Evolutionary conservation across 2,329 filamentous ascomycete genomes (phyloP), one percentile per base, ranked within the genome.

Genomic region (Trichophyton simii): DNA sequence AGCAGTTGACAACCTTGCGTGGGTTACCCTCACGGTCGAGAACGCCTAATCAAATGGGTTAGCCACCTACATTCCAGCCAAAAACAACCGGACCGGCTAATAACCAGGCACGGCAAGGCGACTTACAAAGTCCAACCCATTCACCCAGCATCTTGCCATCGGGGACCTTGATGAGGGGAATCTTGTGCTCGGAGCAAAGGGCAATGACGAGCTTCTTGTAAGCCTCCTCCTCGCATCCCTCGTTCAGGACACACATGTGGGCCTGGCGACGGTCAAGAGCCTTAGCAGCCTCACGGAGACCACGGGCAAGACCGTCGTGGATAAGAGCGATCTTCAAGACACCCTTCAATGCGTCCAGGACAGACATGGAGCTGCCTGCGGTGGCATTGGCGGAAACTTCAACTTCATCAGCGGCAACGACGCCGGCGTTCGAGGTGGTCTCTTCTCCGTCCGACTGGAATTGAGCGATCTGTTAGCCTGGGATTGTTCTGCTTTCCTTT

Each of bases 1-100:
- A 97, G 91, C 94, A 99, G 89, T 99, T 99, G 83, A 99, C 94
- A 71, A 99, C 92, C 88, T 99, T 99, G 81, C 94, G 89, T 75
- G 94, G 91, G 81, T 99, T 99, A 73, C 94, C 94, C 82, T 99
- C 94, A 76, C 94, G 92, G 83, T 99, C 94, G 74, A 99, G 87
- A 72, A 96, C 91, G 82, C 92, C 92, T 96, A 65, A 63, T 41
- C 48, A 52, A 52, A 20, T 2, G 38, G 60, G 11, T 38, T 38
- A 38, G 34, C 34, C 34, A 38, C 3, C 34, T 13, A 13, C 3
- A 20, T 44, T 44, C 41, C 15, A 20, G 38, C 38, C 3, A 44
- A 44, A 44, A n/a, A 20, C n/a, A 61, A 61, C 18, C 18, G 18
- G 3, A 22, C 60, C 55, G 38, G 18, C 54, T 15, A 60, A n/a